These are phyloP conservation scores for Zygosaccharomyces kombuchaensis DNA, from an alignment of 805 yeast species.

Conservation along the genomic window DNA sequence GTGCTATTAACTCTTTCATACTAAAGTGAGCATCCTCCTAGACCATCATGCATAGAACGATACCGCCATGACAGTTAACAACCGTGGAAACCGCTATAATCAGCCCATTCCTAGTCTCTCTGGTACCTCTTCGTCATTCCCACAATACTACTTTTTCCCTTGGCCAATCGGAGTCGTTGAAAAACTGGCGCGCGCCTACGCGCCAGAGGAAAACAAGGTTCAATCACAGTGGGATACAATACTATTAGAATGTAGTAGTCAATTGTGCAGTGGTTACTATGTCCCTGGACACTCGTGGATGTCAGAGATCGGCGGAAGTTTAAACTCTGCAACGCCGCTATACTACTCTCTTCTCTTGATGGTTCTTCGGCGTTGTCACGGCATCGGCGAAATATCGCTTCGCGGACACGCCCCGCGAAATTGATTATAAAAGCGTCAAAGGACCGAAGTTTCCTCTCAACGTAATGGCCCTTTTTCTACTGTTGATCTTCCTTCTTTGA, in stretches of 20 bases:
- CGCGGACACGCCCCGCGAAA: background rate
- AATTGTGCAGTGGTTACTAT: no score
- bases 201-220: background rate
- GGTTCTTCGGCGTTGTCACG: no score
- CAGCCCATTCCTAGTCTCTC: no score
- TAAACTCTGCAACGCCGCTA: background rate
- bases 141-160: background rate
- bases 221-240: background rate
- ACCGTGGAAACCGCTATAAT: no score
- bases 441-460: background rate
- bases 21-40: no score
- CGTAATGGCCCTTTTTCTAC: background rate
- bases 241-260: background rate
- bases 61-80: no score
- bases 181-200: background rate
- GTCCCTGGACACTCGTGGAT: no score
- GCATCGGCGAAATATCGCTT: background rate
- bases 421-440: background rate
- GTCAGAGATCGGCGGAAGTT: no score
- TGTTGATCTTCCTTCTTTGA: background rate
- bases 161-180: background rate
- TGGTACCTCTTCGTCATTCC: no score
- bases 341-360: background rate
- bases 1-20: no score
- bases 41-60: no score